Evolutionary conservation across 2,329 filamentous ascomycete species (phyloP).

Genomic region (Cladosporium velox): DNA sequence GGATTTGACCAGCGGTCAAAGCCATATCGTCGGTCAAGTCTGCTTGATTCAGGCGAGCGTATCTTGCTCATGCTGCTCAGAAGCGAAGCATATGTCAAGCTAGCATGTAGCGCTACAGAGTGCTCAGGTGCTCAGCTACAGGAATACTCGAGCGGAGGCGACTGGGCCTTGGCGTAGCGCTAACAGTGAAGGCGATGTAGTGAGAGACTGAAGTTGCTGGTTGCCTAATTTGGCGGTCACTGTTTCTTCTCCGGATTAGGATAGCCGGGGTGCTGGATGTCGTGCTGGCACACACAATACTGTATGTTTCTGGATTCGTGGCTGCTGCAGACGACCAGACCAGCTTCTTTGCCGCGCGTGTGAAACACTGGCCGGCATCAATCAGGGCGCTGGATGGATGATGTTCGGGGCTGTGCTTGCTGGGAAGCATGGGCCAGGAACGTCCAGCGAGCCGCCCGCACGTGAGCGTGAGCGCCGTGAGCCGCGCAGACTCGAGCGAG

Average conservation of each 20-base stretch:
- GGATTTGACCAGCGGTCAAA: slow-evolving; percentile 26
- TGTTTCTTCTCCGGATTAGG: background rate
- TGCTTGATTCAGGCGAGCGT: slow-evolving; percentile 18
- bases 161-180: slow-evolving; percentile 15
- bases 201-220: slow-evolving; percentile 8
- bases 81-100: slow-evolving; percentile 1
- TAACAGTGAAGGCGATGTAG: background rate
- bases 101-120: slow-evolving; percentile 5
- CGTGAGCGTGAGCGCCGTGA: background rate
- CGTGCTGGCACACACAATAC: background rate
- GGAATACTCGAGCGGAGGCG: slow-evolving; percentile 11
- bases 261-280: slow-evolving; percentile 1
- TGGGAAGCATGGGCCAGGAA: slow-evolving; percentile 5
- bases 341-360: slow-evolving; percentile 7
- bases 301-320: slow-evolving; percentile 1
- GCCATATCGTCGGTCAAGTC: slow-evolving; percentile 30
- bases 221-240: slow-evolving; percentile 11
- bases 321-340: slow-evolving; percentile 6
- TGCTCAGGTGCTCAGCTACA: slow-evolving; percentile 19
- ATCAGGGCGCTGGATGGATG: slow-evolving; percentile 2
- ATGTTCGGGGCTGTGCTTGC: slow-evolving; percentile 13
- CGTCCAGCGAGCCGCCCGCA: slow-evolving; percentile 2
- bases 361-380: slow-evolving; percentile 6
- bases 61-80: slow-evolving; percentile 27
- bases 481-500: background rate